Conservation (phyloP, 2,329 filamentous ascomycete genomes). For the Trichoderma sp. region DNA sequence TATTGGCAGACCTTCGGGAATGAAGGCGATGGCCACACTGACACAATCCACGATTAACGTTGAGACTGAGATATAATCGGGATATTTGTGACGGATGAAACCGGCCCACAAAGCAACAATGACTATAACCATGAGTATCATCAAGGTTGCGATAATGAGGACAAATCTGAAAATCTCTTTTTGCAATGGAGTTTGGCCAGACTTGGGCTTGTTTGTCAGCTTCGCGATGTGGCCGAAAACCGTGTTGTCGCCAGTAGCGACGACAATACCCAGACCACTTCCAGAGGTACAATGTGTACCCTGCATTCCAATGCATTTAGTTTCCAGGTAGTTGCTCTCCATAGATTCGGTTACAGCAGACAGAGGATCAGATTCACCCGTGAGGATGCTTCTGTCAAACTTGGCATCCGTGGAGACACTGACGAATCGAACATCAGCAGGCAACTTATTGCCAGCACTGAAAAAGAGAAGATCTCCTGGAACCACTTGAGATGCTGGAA, state of each 20-base stretch:
- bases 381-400: not conserved
- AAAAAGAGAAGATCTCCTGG: not conserved
- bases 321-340: not conserved
- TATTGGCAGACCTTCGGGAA: not conserved
- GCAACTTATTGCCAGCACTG: not conserved
- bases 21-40: not conserved
- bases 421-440: not conserved
- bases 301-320: not conserved
- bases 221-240: not conserved
- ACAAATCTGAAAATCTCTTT: not conserved
- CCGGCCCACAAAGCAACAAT: not conserved
- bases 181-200: not conserved
- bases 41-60: not conserved
- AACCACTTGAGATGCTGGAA: not conserved
- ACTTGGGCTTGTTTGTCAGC: not conserved
- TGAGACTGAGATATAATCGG: not conserved
- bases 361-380: not conserved
- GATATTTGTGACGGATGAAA: not conserved
- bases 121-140: not conserved
- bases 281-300: not conserved
- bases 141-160: not conserved
- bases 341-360: not conserved
- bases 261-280: not conserved
- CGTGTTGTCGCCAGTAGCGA: not conserved
- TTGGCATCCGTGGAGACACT: not conserved